phyloP scores from a whole-genome alignment of 1,139 yeast genomes.

The Pichia sp. region DNA sequence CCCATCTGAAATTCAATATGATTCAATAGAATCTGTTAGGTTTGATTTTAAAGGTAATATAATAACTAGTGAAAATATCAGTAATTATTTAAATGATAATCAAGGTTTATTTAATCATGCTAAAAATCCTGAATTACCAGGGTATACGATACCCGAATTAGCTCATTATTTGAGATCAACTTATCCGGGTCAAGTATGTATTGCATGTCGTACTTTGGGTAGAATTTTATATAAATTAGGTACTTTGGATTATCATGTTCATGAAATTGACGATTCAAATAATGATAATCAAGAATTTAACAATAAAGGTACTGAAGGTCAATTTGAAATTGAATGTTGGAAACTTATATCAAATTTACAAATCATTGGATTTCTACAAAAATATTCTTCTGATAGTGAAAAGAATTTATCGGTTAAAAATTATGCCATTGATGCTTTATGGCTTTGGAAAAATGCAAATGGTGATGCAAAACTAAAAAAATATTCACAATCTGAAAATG shows the following conservation, averaged over 20 bases:
- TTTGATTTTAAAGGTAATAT: slow-evolving; percentile 85
- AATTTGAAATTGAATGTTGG: slow-evolving; percentile 68
- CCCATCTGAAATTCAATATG: slow-evolving; percentile 39
- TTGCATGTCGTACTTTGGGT: slow-evolving; percentile 84
- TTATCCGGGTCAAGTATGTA: slow-evolving; percentile 76
- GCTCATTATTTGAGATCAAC: slow-evolving; percentile 76
- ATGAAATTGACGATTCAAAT: slow-evolving; percentile 34
- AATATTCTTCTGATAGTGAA: slow-evolving; percentile 64
- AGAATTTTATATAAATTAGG: slow-evolving; percentile 80
- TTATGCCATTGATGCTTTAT: slow-evolving; percentile 87
- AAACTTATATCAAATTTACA: slow-evolving; percentile 60
- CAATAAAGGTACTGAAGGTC: slow-evolving; percentile 21
- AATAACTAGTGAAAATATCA: slow-evolving; percentile 41
- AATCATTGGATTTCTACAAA: slow-evolving; percentile 64
- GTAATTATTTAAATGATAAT: slow-evolving; percentile 35
- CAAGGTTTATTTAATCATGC: slow-evolving; percentile 90
- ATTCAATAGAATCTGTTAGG: slow-evolving; percentile 63
- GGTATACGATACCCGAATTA: slow-evolving; percentile 80
- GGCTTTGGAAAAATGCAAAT: slow-evolving; percentile 87
- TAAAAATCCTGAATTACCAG: slow-evolving; percentile 83
- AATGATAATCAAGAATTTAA: slow-evolving; percentile 32
- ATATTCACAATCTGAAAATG: slow-evolving; percentile 14
- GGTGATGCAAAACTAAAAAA: slow-evolving; percentile 33
- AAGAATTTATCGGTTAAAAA: slow-evolving; percentile 69
- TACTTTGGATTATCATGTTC: slow-evolving; percentile 42